These are phyloP conservation scores for Cryphonectria parasitica DNA, from an alignment of 2,329 filamentous ascomycete species.

Conservation along the genomic window DNA sequence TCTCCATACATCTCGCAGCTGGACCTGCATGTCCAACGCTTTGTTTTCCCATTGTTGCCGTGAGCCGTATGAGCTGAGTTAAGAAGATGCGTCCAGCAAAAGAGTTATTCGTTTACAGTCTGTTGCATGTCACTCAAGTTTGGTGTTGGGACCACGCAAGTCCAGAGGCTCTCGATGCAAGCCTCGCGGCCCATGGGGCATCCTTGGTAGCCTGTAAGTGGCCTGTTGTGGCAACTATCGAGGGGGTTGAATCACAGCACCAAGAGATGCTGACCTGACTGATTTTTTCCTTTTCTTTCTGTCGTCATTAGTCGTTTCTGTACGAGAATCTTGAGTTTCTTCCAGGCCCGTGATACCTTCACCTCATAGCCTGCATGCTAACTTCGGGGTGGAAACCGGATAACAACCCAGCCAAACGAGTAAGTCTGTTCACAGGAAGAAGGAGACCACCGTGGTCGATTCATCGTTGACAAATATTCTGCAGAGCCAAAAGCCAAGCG, in stretches of 20 bases:
- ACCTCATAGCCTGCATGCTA: background rate
- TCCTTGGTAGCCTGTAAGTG: slow-evolving; percentile 31
- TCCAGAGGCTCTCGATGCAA: slow-evolving; percentile 10
- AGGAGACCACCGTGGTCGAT: slow-evolving; percentile 12
- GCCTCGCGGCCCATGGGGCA: slow-evolving; percentile 18
- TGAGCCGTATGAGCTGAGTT: background rate
- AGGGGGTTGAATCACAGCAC: background rate
- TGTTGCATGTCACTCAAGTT: background rate
- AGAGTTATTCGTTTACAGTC: background rate
- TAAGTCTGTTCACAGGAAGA: slow-evolving; percentile 2
- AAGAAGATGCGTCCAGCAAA: background rate
- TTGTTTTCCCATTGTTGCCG: background rate
- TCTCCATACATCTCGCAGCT: background rate
- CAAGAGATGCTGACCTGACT: background rate
- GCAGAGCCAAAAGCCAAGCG: slow-evolving; percentile 27
- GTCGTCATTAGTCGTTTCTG: slow-evolving; percentile 29
- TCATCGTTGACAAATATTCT: background rate
- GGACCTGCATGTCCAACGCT: background rate
- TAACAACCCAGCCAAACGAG: slow-evolving; percentile 20
- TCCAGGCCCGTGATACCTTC: background rate
- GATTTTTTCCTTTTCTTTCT: background rate
- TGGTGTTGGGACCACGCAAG: slow-evolving; percentile 17
- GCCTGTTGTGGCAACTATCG: background rate
- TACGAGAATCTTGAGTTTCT: slow-evolving; percentile 12
- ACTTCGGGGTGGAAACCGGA: background rate